These are phyloP conservation scores for Sugiyamaella paludigena DNA, from an alignment of 1,139 yeast species.

Conservation along the genomic window DNA sequence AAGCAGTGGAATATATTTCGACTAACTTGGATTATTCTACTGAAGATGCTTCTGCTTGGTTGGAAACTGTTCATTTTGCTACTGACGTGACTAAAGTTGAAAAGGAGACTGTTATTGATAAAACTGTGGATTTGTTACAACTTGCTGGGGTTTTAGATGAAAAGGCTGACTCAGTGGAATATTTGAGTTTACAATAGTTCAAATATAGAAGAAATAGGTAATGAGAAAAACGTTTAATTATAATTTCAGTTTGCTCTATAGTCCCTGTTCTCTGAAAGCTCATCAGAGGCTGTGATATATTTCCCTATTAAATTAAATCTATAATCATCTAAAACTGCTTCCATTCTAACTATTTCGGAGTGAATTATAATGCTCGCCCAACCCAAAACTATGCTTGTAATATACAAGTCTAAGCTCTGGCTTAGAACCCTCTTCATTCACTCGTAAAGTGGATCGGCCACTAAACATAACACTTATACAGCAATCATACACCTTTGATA, in stretches of 20 bases:
- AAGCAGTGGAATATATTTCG: slow-evolving; percentile 64
- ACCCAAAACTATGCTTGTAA: slow-evolving; percentile 79
- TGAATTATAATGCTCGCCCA: slow-evolving; percentile 95
- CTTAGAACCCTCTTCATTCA: slow-evolving; percentile 49
- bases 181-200: slow-evolving; percentile 10
- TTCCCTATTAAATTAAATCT: no score
- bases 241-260: no score
- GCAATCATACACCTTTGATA: slow-evolving; percentile 63
- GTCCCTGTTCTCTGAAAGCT: no score
- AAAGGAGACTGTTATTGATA: slow-evolving; percentile 50
- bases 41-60: slow-evolving; percentile 79
- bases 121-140: slow-evolving; percentile 57
- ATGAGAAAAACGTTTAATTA: no score
- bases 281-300: no score
- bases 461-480: slow-evolving; percentile 76
- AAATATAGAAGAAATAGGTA: no score
- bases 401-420: slow-evolving; percentile 69
- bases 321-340: no score
- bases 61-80: slow-evolving; percentile 68
- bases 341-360: slow-evolving; percentile 46
- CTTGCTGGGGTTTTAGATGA: slow-evolving; percentile 55
- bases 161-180: slow-evolving; percentile 26
- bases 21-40: slow-evolving; percentile 68
- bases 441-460: slow-evolving; percentile 60
- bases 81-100: slow-evolving; percentile 51